Conservation (phyloP, 257 asterid genomes). For the Solanum bulbocastanum region DNA sequence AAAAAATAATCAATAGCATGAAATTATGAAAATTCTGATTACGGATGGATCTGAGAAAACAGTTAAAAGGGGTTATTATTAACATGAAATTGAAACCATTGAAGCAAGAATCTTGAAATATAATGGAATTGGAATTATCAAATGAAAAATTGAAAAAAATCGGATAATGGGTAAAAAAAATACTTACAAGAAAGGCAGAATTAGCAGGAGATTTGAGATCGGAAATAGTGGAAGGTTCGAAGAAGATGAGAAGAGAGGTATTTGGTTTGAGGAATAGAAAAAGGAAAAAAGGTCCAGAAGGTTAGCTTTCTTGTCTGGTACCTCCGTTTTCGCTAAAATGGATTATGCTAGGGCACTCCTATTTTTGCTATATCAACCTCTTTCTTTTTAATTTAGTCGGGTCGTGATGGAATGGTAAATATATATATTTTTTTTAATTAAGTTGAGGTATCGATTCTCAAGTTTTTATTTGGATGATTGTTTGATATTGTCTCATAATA, state of each 20-base stretch:
- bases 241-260: not conserved
- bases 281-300: not conserved
- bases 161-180: not conserved
- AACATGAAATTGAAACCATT: not conserved
- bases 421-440: not conserved
- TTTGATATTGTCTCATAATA: not conserved
- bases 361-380: not conserved
- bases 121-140: not conserved
- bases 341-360: not conserved
- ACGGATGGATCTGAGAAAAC: not conserved
- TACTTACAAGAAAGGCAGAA: not conserved
- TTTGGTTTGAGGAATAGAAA: not conserved
- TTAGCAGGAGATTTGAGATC: not conserved
- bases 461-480: not conserved
- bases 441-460: not conserved
- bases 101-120: not conserved
- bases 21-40: not conserved
- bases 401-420: not conserved
- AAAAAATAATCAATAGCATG: not conserved
- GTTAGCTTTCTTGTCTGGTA: not conserved
- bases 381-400: not conserved
- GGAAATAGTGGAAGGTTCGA: not conserved
- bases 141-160: not conserved
- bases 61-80: not conserved
- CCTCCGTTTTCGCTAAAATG: not conserved